Base-by-base conservation (phyloP, 2,329 filamentous ascomycete species). In the Boeremia exigua region DNA sequence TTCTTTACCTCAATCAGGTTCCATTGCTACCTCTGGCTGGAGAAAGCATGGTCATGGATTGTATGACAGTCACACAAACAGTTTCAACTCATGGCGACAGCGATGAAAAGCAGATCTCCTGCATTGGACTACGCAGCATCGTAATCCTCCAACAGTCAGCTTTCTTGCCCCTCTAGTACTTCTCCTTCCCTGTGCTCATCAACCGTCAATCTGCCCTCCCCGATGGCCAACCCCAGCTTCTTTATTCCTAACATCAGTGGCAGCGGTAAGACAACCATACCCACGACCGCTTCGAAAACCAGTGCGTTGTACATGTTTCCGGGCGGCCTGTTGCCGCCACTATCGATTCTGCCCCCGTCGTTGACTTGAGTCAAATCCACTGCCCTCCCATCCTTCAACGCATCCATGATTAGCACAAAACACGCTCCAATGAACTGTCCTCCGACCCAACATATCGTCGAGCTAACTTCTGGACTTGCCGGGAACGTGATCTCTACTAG, bases 401-500 rank as follows among this genome's bases (percentile, higher is more conserved):
- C 90, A 72, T 92, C 88, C 78, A 91, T 90, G 54, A 94, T 77
- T 28, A 99, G 78, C 67, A 97, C 90, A 70, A 97, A 96, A 27
- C 93, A 77, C 2, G 86, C 93, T 11, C 95, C 95, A 0, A 96
- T 77, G 7, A 97, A 76, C 79, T 98, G 94, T 0, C 95, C 94
- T 6, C 89, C 89, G 1, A 86, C 84, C 95, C 95, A 98, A 68
- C 89, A 90, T 19, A 96, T 80, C 27, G 90, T 92, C 59, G 86
- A 90, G 0, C 90, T 91, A 39, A 97, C 84, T 76, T 96, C 94
- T 0, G 95, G 93, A 36, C 87, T 88, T 25, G 96, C 86, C 0
- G 95, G 95, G 69, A 95, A 91, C 5, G 90, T 92, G 56, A 96
- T 84, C 74, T 98, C 92, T 47, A 91, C 90, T 14, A 97, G 80